Percentiles rank a stretch among this genome's conserved stretches.
phyloP scores from a whole-genome alignment of 2,329 filamentous ascomycete genomes.

The Arthrobotrys entomopaga region DNA sequence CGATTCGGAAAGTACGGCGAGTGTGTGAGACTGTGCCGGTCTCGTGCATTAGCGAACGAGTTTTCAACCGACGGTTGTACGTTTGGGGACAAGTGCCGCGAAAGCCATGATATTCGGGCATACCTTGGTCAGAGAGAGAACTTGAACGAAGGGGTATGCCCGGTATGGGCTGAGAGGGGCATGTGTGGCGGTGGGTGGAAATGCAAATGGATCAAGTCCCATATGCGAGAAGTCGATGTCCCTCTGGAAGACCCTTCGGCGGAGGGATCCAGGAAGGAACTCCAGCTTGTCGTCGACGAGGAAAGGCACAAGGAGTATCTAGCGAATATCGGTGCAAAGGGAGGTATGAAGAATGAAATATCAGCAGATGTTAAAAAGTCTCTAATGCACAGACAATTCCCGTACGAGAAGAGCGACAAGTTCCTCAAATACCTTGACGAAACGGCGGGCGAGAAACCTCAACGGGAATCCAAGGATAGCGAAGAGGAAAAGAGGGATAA shows the following conservation, averaged over 20 bases:
- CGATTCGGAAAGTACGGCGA: slow-evolving; percentile 58
- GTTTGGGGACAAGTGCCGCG: slow-evolving; percentile 82
- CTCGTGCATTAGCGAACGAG: slow-evolving; percentile 43
- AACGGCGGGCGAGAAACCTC: slow-evolving; percentile 67
- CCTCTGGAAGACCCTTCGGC: slow-evolving; percentile 26
- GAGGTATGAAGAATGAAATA: slow-evolving; percentile 79
- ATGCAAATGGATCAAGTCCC: slow-evolving; percentile 87
- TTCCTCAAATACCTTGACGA: slow-evolving; percentile 82
- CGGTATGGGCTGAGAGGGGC: slow-evolving; percentile 79
- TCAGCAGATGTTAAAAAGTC: slow-evolving; percentile 75
- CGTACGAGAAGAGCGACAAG: slow-evolving; percentile 77
- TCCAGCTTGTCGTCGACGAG: slow-evolving; percentile 62
- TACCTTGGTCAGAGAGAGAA: slow-evolving; percentile 84
- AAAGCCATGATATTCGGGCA: slow-evolving; percentile 82
- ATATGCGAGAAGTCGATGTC: slow-evolving; percentile 79
- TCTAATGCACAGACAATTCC: slow-evolving; percentile 76
- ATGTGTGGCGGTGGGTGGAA: slow-evolving; percentile 85
- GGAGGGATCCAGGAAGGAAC: slow-evolving; percentile 58
- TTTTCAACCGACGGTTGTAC: slow-evolving; percentile 68
- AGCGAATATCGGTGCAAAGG: slow-evolving; percentile 58
- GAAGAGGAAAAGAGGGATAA: slow-evolving; percentile 69
- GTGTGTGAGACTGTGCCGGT: slow-evolving; percentile 50
- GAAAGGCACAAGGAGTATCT: slow-evolving; percentile 63
- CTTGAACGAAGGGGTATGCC: slow-evolving; percentile 82
- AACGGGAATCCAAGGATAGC: slow-evolving; percentile 65